Base-by-base conservation (phyloP, 2,329 filamentous ascomycete species). In the Mycosphaerella arachidis region DNA sequence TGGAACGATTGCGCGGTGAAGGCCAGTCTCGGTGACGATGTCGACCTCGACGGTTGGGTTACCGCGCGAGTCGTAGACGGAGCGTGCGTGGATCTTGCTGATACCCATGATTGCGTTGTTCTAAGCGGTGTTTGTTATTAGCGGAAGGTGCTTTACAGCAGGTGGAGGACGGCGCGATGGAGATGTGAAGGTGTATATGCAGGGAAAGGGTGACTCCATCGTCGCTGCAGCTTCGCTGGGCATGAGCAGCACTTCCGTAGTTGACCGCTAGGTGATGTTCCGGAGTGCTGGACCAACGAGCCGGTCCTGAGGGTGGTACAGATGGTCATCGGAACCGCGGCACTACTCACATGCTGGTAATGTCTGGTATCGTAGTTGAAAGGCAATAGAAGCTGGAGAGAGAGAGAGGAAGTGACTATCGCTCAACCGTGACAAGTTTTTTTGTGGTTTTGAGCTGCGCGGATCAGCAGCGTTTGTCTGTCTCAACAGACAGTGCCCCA, bases 1-100 rank as follows among this genome's bases (percentile, higher is more conserved):
- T 73, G 93, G 93, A 66, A 97, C 93, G 77, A 97, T 97, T 77
- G 93, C 92, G 76, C 93, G 92, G 87, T 97, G 92, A 66, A 97
- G 88, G 75, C 93, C 93, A 72, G 90, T 95, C 83, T 96, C 91
- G 72, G 92, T 97, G 81, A 96, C 89, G 72, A 97, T 86, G 78
- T 97, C 93, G 74, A 97, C 93, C 85, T 97, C 93, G 75, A 97
- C 93, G 76, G 94, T 99, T 74, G 94, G 94, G 88, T 99, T 99
- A 77, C 86, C 86, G 70, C 94, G 93, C 78, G 94, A 97, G 86
- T 99, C 94, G 86, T 82, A 99, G 83, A 99, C 92, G 75, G 89
- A 92, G 77, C 94, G 79, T 66, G 79, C 78, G 77, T 82, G 79
- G 72, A 82, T 81, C 76, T 81, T 81, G 69, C 75, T 76, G 74